Percentiles rank a stretch among this genome's conserved stretches.
Conservation (phyloP, 2,329 filamentous ascomycete species). For the Sarocladiaceae sp. region DNA sequence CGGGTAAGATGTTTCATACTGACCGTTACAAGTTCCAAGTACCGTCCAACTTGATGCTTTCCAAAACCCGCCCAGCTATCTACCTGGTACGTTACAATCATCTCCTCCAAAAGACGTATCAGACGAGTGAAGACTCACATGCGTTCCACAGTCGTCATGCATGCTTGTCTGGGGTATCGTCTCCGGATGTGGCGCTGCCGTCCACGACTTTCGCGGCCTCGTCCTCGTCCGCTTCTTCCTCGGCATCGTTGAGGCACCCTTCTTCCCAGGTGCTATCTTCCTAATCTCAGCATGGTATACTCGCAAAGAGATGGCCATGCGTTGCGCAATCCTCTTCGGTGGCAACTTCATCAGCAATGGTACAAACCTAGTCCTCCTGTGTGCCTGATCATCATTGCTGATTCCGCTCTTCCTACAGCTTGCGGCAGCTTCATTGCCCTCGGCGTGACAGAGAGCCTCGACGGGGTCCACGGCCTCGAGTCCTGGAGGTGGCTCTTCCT, state of each 20-base stretch:
- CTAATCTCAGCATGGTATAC: slow-evolving; percentile 19
- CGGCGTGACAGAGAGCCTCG: slow-evolving; percentile 51
- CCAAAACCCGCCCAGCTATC: not conserved
- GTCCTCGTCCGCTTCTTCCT: slow-evolving; percentile 28
- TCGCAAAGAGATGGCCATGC: slow-evolving; percentile 16
- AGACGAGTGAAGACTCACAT: too few relatives aligned
- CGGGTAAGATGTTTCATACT: too few relatives aligned
- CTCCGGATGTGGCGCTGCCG: slow-evolving; percentile 30
- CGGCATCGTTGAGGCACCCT: slow-evolving; percentile 29
- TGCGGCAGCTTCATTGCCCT: slow-evolving; percentile 58
- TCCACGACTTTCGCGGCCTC: slow-evolving; percentile 24
- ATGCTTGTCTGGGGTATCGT: slow-evolving; percentile 20
- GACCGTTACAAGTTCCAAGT: slow-evolving; percentile 16
- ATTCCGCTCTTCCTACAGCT: slow-evolving; percentile 52
- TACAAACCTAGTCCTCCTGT: too few relatives aligned
- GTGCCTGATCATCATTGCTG: slow-evolving; percentile 50
- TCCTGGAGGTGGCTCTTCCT: slow-evolving; percentile 66
- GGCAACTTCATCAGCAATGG: not conserved
- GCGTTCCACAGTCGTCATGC: not conserved
- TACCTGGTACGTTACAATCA: not conserved
- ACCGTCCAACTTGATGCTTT: not conserved
- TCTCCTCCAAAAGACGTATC: too few relatives aligned
- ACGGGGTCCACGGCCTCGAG: slow-evolving; percentile 45
- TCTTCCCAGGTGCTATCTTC: slow-evolving; percentile 13
- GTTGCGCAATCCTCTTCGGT: slow-evolving; percentile 17